Evolutionary conservation across 78 protist species (phyloP), one percentile per base, ranked within the genome.

Genomic region (Monosiga brevicollis): DNA sequence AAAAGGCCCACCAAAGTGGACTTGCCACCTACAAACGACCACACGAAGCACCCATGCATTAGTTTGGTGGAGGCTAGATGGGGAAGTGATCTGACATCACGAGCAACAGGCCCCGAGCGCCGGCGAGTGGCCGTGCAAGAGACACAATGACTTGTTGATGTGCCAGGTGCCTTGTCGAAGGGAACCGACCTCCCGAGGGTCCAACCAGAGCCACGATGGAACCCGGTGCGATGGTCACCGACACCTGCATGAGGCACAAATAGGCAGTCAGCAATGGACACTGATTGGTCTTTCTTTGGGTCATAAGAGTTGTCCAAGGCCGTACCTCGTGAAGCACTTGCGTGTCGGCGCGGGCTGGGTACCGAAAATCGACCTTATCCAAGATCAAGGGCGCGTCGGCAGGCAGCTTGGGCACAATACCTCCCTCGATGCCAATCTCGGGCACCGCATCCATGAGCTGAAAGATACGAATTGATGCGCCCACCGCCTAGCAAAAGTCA

Each of bases 11-110:
- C 76, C 0, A 92, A 79, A 6, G 96, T 95, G 26, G 86, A 42
- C 86, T 95, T 95, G 40, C 96, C 96, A 73, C 94, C 81, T n/a
- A 96, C 98, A 1, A 85, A 84, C 24, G 83, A 73, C 25, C 96
- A 97, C 34, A 93, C 96, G n/a, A n/a, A n/a, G n/a, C n/a, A n/a
- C n/a, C n/a, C n/a, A n/a, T n/a, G n/a, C n/a, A n/a, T n/a, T n/a
- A n/a, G n/a, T n/a, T n/a, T n/a, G n/a, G n/a, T n/a, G n/a, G n/a
- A n/a, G n/a, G n/a, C n/a, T n/a, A n/a, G n/a, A n/a, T n/a, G n/a
- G n/a, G n/a, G n/a, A n/a, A n/a, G n/a, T n/a, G n/a, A n/a, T n/a
- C n/a, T n/a, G n/a, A n/a, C n/a, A n/a, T n/a, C n/a, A n/a, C n/a
- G n/a, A n/a, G n/a, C n/a, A n/a, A n/a, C n/a, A n/a, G n/a, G n/a